Base-by-base conservation (phyloP, 2,329 filamentous ascomycete genomes). In the Talaromyces sp. region DNA sequence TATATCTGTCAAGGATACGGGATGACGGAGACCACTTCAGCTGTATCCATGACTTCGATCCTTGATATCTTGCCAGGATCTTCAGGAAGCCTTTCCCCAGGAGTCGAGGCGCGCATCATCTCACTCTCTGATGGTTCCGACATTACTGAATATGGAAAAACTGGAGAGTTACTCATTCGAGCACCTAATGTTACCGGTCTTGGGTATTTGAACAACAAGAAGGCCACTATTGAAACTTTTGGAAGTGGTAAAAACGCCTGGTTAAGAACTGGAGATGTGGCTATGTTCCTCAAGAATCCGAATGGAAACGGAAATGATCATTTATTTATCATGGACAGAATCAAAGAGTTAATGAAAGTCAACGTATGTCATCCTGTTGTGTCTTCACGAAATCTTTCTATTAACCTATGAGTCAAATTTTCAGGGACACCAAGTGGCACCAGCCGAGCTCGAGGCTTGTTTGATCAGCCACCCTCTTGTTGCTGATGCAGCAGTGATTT, bases 281-380 rank as follows among this genome's bases (percentile, higher is more conserved):
- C 43, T 3, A 47, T 47, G 43, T 81, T 87, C n/a, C 81, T 77
- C 33, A 47, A 47, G 43, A 47, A 47, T 47, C 43, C 43, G 5
- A 25, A 47, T 10, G 43, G 43, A 8, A 19, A 10, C 75, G 78
- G n/a, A 78, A 84, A 67, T 86, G 81, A 78, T 19, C 43, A 47
- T 25, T 11, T 47, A 47, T 87, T 86, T 69, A 84, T 87, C 41
- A 79, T 86, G 7, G 83, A 85, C 66, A 76, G 80, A 6, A 79
- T 78, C 49, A 82, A 83, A 73, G 84, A 85, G 70, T 71, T 85
- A 52, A 85, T 85, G 74, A 85, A 85, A 69, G 82, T 85, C 15
- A 81, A 83, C 3, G 45, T 47, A 47, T n/a, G 19, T 22, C 7
- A 5, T 22, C 3, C n/a, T 11, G 3, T 25, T 11, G 8, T n/a